These are phyloP conservation scores for Neurospora tetrasperma DNA, from an alignment of 495 filamentous ascomycete genomes.

Conservation along the genomic window DNA sequence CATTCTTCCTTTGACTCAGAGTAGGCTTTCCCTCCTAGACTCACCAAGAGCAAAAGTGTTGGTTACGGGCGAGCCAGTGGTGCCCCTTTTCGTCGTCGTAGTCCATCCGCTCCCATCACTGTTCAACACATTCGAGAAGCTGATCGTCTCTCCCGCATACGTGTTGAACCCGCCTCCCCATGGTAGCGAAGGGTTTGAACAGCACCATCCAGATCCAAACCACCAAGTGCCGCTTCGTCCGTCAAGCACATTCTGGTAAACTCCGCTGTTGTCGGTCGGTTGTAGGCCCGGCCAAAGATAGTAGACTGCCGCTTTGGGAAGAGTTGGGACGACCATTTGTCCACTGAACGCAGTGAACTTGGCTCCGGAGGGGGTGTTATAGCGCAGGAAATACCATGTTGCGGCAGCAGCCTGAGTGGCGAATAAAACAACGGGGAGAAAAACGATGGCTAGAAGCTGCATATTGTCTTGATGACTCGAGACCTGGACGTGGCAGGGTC, in stretches of 20 bases:
- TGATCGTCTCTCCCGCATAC: slow-evolving; percentile 19
- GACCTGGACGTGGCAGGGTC: neutral
- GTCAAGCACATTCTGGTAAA: slow-evolving; percentile 35
- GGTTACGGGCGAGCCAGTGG: slow-evolving; percentile 12
- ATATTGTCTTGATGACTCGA: neutral
- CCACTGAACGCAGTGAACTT: slow-evolving; percentile 29
- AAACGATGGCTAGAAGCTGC: neutral
- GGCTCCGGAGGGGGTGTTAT: slow-evolving; percentile 22
- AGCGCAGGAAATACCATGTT: slow-evolving; percentile 30
- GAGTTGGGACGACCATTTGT: slow-evolving; percentile 27
- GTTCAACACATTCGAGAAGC: slow-evolving; percentile 19
- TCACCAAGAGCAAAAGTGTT: slow-evolving; percentile 19
- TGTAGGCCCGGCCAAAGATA: slow-evolving; percentile 38
- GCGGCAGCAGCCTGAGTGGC: slow-evolving; percentile 14
- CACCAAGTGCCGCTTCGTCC: slow-evolving; percentile 33
- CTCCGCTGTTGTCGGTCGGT: slow-evolving; percentile 29
- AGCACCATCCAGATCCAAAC: slow-evolving; percentile 36
- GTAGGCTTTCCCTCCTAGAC: neutral
- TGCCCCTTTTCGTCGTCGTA: slow-evolving; percentile 12
- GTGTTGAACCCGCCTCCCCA: slow-evolving; percentile 35
- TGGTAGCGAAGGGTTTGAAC: slow-evolving; percentile 28
- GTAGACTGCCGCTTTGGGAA: slow-evolving; percentile 26
- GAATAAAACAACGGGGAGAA: slow-evolving; percentile 14
- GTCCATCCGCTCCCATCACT: slow-evolving; percentile 14
- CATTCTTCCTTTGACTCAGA: neutral